A percentile compares a stretch with the other conserved stretches of the same genome.
phyloP scores from a whole-genome alignment of 164 flowering plant species.

The Brasenia schreberi region DNA sequence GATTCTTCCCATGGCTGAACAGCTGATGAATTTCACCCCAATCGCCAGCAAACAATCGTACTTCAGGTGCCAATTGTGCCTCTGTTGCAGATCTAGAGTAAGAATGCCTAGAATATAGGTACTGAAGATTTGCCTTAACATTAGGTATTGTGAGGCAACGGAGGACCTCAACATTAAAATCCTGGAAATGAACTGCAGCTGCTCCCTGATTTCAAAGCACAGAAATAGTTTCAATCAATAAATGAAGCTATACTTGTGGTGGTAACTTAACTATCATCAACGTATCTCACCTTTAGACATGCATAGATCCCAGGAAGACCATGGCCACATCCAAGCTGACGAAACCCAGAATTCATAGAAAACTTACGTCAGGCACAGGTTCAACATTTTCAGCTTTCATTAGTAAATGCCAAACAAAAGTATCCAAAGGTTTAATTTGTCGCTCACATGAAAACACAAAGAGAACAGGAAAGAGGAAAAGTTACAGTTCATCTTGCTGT shows the following conservation, averaged over 20 bases:
- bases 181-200: conserved; percentile 70
- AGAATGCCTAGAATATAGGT: conserved; percentile 1
- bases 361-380: no score
- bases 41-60: conserved; percentile 82
- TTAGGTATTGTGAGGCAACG: conserved; percentile 78
- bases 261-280: background rate
- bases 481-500: no score
- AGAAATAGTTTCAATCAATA: background rate
- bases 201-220: conserved; percentile 51
- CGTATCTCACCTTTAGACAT: conserved; percentile 47
- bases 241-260: background rate
- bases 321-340: conserved; percentile 90
- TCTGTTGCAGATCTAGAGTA: conserved; percentile 6
- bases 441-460: no score
- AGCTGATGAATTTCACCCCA: conserved; percentile 63
- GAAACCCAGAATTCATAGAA: background rate
- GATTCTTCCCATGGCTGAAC: conserved; percentile 20
- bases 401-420: no score
- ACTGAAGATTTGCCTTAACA: conserved; percentile 50
- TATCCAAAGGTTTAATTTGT: no score
- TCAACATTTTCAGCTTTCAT: no score
- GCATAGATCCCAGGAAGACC: conserved; percentile 87
- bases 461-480: no score
- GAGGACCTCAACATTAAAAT: conserved; percentile 90
- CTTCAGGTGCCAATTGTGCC: conserved; percentile 14